These are phyloP conservation scores for Diplocarpon mali DNA, from an alignment of 2,329 filamentous ascomycete species.

Conservation along the genomic window DNA sequence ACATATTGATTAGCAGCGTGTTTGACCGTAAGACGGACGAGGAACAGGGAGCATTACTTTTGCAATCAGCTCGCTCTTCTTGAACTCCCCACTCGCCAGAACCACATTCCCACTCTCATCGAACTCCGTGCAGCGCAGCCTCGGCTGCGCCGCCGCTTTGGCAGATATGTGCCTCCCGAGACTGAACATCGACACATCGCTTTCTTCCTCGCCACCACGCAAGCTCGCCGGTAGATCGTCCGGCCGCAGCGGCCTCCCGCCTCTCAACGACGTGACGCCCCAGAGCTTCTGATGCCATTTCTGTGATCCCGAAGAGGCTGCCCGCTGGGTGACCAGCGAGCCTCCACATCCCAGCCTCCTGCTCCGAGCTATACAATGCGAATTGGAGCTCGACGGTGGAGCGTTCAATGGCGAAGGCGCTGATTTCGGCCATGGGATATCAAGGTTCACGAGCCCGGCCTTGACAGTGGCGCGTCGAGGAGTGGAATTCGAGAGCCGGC, in stretches of 20 bases:
- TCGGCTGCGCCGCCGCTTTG: slow-evolving; percentile 73
- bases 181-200: slow-evolving; percentile 52
- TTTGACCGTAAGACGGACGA: slow-evolving; percentile 7
- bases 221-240: slow-evolving; percentile 45
- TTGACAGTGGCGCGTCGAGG: slow-evolving; percentile 15
- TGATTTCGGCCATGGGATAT: slow-evolving; percentile 20
- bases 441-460: slow-evolving; percentile 20
- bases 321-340: slow-evolving; percentile 10
- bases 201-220: slow-evolving; percentile 44
- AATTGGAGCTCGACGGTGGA: not conserved
- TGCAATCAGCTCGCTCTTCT: slow-evolving; percentile 92
- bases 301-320: slow-evolving; percentile 12
- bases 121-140: slow-evolving; percentile 87
- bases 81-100: slow-evolving; percentile 88
- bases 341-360: slow-evolving; percentile 7
- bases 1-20: slow-evolving; percentile 13
- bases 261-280: slow-evolving; percentile 13
- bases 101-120: slow-evolving; percentile 88
- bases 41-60: slow-evolving; percentile 45
- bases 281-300: slow-evolving; percentile 22
- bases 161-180: slow-evolving; percentile 58
- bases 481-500: slow-evolving; percentile 15
- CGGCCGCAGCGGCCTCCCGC: slow-evolving; percentile 34
- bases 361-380: not conserved
- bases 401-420: slow-evolving; percentile 4